Evolutionary conservation across 1,284 basidiomycete genomes (phyloP), one percentile per base, ranked within the genome.

Genomic region (Apiotrichum veenhuisii): DNA sequence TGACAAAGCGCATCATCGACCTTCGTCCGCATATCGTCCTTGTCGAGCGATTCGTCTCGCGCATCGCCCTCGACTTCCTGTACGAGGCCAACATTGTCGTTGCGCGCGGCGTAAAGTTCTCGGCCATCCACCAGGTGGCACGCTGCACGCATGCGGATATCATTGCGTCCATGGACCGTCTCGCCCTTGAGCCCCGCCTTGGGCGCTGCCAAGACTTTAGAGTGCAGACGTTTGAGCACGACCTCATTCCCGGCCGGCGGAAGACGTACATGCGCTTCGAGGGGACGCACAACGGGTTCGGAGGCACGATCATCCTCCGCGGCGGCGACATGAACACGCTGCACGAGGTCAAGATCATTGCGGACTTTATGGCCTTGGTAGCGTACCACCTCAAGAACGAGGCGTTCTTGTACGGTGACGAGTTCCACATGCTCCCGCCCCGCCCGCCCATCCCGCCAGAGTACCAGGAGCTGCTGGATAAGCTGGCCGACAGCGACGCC

Each of bases 201-300:
- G 96, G 96, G 1, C 87, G 95, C 64, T 98, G 94, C 70, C 80
- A 84, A n/a, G 83, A 85, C 27, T 95, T 94, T 72, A 83, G 85
- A 43, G 84, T 98, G 22, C 91, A 98, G 75, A 97, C 95, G 0
- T 98, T 90, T 74, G 92, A 97, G 67, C 92, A 98, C 74, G 84
- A 85, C 7, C 80, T 92, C 34, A 95, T 97, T 38, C 91, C 94
- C 10, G 92, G 90, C 17, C 83, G 84, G 40, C 82, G 95, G 54
- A 98, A 98, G 80, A 92, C 93, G 1, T 89, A 93, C 70, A 94
- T 98, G 90, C 87, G 95, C 2, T 97, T 99, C 69, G 92, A 96
- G 74, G 96, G 95, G 0, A 95, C 92, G 68, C 87, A 85, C 68
- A 84, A 85, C 52, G 90, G 95, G 64, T 88, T 92, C 80, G 93